Evolutionary conservation across 352 stramenopile species (phyloP), one percentile per base, ranked within the genome.

Genomic region (Thraustochytrium striatum): DNA sequence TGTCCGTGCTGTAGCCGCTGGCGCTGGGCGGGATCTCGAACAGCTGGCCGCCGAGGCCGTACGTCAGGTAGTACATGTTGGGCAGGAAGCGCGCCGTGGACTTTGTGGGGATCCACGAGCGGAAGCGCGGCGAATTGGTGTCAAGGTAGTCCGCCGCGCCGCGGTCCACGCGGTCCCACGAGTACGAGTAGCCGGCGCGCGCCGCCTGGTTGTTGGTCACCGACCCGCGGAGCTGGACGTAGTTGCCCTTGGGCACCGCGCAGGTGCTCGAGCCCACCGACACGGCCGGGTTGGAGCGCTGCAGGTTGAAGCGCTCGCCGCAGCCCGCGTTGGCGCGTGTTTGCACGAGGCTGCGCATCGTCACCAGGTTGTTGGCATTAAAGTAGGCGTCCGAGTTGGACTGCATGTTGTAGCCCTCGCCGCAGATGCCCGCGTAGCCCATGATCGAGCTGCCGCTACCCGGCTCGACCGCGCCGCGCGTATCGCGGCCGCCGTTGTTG

Each of bases 391-490:
- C 70, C 11, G 53, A 75, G 0, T 73, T 69, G 9, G 1, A 28
- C 25, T 70, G 53, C 55, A 80, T 16, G 7, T 80, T 58, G n/a
- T n/a, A 79, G 9, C 32, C 53, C n/a, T 0, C 0, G 28, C 70
- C 61, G 28, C 70, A 80, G 28, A 80, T 78, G n/a, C 70, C 70
- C 11, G 70, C 70, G 47, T 80, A 80, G 0, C 70, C 70, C 21
- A 75, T 16, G 21, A 75, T 43, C 21, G 65, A 61, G 21, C 65
- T 75, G 32, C 65, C 65, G 32, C 65, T 75, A 11, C 65, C 65
- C 7, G 65, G 65, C 47, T 75, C 65, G 0, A 75, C 65, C 3
- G 65, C 59, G 41, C 57, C 25, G 1, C n/a, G n/a, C n/a, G n/a
- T n/a, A n/a, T n/a, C n/a, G n/a, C n/a, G n/a, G 21, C 8, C 30